Conservation (phyloP, 495 filamentous ascomycete species). For the Penicillium pulvis region DNA sequence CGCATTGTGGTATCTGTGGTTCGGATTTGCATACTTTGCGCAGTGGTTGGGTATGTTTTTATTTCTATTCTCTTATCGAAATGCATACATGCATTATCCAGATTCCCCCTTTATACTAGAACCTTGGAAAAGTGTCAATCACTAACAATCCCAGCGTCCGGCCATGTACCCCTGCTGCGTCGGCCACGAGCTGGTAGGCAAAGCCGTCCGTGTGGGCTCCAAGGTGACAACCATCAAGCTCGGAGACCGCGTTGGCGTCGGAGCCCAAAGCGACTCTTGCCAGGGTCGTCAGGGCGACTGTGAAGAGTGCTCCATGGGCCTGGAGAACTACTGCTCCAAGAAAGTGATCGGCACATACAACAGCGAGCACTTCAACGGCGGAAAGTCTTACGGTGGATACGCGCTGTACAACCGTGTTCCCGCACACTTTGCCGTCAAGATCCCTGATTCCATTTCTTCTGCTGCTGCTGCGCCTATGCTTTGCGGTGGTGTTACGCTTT, state of each 20-base stretch:
- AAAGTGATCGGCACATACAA: constrained; percentile 54
- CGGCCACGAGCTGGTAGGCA: constrained; percentile 85
- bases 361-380: constrained; percentile 47
- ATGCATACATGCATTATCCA: neutral
- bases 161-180: constrained; percentile 72
- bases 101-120: no score
- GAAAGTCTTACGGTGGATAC: constrained; percentile 70
- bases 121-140: no score
- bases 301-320: constrained; percentile 63
- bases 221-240: constrained; percentile 67
- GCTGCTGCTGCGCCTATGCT: constrained; percentile 78
- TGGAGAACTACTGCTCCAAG: constrained; percentile 68
- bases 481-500: constrained; percentile 81
- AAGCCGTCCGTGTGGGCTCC: constrained; percentile 70
- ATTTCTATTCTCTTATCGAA: neutral
- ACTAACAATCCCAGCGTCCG: constrained; percentile 18
- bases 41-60: constrained; percentile 63
- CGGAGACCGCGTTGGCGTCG: constrained; percentile 88
- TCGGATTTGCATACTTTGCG: constrained; percentile 73
- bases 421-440: constrained; percentile 74
- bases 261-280: constrained; percentile 78
- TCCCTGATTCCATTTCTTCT: constrained; percentile 64
- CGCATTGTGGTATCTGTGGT: constrained; percentile 49
- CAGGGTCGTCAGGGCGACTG: constrained; percentile 61
- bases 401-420: constrained; percentile 72